Conservation (phyloP, 2,329 filamentous ascomycete genomes). For the Aureobasidium leucospermi region DNA sequence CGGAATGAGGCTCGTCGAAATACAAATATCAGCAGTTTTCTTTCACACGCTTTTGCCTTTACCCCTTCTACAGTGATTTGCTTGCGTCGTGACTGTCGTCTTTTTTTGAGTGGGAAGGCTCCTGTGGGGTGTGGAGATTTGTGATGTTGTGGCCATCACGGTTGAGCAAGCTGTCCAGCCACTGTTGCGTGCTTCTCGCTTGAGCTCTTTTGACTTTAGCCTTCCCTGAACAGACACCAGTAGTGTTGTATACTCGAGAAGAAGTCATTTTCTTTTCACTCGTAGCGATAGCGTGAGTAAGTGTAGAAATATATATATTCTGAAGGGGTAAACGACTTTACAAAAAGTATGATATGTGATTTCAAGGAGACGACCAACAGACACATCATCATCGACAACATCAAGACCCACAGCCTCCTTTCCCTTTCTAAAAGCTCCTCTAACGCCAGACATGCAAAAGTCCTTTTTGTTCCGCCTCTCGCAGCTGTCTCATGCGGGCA, state of each 20-base stretch:
- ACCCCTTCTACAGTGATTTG: not conserved
- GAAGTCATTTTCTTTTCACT: too few relatives aligned
- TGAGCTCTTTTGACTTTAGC: too few relatives aligned
- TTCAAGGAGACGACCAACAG: not conserved
- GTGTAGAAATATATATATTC: not conserved
- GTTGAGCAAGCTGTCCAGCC: too few relatives aligned
- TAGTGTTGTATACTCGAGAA: too few relatives aligned
- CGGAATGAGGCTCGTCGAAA: not conserved
- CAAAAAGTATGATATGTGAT: not conserved
- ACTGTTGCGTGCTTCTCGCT: too few relatives aligned
- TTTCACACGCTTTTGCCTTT: not conserved
- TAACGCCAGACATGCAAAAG: constrained; percentile 3
- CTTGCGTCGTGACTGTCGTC: too few relatives aligned
- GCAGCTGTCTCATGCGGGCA: not conserved
- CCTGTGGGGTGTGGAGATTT: too few relatives aligned
- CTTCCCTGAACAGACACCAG: too few relatives aligned
- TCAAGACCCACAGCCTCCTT: not conserved
- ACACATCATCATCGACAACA: not conserved
- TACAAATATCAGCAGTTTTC: not conserved
- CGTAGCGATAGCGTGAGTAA: not conserved
- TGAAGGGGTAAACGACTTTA: not conserved
- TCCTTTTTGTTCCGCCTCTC: not conserved
- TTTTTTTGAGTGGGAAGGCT: too few relatives aligned
- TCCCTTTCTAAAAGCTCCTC: not conserved
- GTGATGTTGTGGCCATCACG: too few relatives aligned